phyloP scores from a whole-genome alignment of 352 stramenopile genomes.

The Phytophthora constricta region DNA sequence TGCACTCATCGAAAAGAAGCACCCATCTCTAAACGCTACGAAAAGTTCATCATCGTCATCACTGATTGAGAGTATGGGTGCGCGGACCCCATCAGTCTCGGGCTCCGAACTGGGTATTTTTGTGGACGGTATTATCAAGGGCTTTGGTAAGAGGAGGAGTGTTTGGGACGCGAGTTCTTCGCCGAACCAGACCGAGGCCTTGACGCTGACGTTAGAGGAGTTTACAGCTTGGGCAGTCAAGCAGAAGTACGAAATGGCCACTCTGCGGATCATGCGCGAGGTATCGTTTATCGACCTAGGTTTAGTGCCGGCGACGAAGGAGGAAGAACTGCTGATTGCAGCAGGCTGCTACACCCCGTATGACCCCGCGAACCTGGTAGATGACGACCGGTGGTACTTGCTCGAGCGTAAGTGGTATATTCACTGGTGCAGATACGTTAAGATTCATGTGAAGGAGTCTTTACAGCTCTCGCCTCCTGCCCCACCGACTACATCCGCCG shows the following conservation, averaged over 20 bases:
- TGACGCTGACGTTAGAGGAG: constrained; percentile 69
- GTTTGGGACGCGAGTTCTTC: constrained; percentile 40
- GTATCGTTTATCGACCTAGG: constrained; percentile 87
- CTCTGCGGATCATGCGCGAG: constrained; percentile 84
- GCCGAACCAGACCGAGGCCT: constrained; percentile 33
- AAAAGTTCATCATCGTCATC: constrained; percentile 64
- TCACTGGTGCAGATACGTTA: constrained; percentile 88
- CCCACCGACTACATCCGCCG: constrained; percentile 17
- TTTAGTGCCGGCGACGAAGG: constrained; percentile 71
- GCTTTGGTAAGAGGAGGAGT: constrained; percentile 47
- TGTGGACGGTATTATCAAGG: constrained; percentile 78
- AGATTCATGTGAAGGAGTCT: constrained; percentile 45
- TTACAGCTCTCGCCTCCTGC: constrained; percentile 28
- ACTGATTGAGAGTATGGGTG: constrained; percentile 59
- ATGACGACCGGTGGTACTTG: constrained; percentile 88
- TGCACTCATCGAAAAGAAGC: constrained; percentile 66
- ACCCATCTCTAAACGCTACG: constrained; percentile 44
- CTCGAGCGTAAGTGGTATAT: constrained; percentile 87
- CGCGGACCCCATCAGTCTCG: constrained; percentile 73
- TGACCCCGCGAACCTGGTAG: constrained; percentile 65
- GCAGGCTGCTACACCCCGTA: constrained; percentile 83
- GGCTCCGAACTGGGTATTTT: constrained; percentile 82
- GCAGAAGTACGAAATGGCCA: constrained; percentile 80
- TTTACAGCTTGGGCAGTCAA: constrained; percentile 72
- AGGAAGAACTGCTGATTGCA: constrained; percentile 79